Base-by-base conservation (phyloP, 2,329 filamentous ascomycete species). In the Rasamsonia emersonii region DNA sequence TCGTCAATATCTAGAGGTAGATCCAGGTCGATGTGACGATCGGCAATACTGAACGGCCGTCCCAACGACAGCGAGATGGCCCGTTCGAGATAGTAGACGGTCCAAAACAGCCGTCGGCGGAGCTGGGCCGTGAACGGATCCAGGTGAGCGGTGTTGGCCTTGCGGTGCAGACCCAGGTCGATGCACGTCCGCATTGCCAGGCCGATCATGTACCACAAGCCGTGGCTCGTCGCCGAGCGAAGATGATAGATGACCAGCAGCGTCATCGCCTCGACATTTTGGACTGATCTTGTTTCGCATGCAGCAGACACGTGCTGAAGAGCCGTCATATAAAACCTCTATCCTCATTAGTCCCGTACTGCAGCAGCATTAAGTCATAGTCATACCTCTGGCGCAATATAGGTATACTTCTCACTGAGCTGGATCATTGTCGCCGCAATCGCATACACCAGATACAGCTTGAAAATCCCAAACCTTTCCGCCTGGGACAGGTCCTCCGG, bases 201-300 rank as follows among this genome's bases (percentile, higher is more conserved):
- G 9, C 68, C 68, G 24, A 70, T 66, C 59, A 71, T 67, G 42
- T 71, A 71, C 68, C 67, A 72, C 29, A 71, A 58, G 6, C 66
- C 68, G 36, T 66, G 64, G 18, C 65, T 67, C 0, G 67, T 68
- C 7, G 64, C 59, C 1, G 64, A 68, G 5, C 68, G 60, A 3
- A 72, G 53, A 42, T 71, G 68, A 39, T 70, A 71, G 3, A 71
- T 49, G 3, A 70, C 65, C 3, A 70, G 47, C 9, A 72, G 52
- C 0, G 65, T 58, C 64, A 71, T 71, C 8, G 68, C 67, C 41
- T 71, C 65, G 10, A 71, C 64, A 25, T 71, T 71, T 14, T 71
- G 60, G 0, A 67, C 56, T 0, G 67, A 67, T 18, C 65, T 56
- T 5, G 65, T 62, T 32, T 70, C 68, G 14, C 63, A 56, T 29